Evolutionary conservation across 768 basidiomycete species (phyloP).

Genomic region (Wakefieldia striispora): DNA sequence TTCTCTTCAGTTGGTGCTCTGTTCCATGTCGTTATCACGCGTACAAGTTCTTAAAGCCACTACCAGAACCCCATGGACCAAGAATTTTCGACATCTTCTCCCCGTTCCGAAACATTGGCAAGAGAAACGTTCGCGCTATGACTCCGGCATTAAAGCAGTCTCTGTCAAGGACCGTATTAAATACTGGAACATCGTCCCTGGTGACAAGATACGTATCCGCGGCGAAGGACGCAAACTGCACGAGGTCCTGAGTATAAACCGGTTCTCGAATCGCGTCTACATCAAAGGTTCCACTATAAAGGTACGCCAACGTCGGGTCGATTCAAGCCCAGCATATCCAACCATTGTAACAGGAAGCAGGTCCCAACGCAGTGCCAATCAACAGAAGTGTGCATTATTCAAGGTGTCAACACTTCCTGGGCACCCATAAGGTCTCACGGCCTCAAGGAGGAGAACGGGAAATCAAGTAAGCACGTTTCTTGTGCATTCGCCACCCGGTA

Average conservation of each 20-base stretch:
- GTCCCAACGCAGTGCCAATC: conserved; percentile 23
- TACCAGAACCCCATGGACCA: conserved; percentile 56
- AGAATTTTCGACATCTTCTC: conserved; percentile 63
- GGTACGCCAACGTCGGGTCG: conserved; percentile 20
- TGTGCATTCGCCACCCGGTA: background rate
- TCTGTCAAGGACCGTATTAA: conserved; percentile 70
- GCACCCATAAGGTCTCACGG: conserved; percentile 46
- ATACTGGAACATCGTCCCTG: conserved; percentile 86
- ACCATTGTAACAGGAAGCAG: conserved; percentile 18
- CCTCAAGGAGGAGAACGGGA: conserved; percentile 34
- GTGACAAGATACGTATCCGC: conserved; percentile 70
- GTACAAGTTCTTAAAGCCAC: conserved; percentile 44
- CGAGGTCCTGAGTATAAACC: conserved; percentile 74
- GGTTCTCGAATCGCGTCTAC: conserved; percentile 65
- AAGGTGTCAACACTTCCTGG: conserved; percentile 73
- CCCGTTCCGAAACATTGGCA: conserved; percentile 56
- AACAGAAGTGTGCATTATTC: conserved; percentile 64
- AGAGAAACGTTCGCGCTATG: conserved; percentile 43
- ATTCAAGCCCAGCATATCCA: background rate
- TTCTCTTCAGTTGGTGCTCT: background rate
- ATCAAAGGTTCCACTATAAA: conserved; percentile 41
- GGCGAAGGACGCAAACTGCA: conserved; percentile 63
- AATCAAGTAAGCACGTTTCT: conserved; percentile 42
- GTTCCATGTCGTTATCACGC: conserved; percentile 31
- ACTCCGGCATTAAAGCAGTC: conserved; percentile 49